Conservation (phyloP, 331 rosid species). For the Stylosanthes scabra region DNA sequence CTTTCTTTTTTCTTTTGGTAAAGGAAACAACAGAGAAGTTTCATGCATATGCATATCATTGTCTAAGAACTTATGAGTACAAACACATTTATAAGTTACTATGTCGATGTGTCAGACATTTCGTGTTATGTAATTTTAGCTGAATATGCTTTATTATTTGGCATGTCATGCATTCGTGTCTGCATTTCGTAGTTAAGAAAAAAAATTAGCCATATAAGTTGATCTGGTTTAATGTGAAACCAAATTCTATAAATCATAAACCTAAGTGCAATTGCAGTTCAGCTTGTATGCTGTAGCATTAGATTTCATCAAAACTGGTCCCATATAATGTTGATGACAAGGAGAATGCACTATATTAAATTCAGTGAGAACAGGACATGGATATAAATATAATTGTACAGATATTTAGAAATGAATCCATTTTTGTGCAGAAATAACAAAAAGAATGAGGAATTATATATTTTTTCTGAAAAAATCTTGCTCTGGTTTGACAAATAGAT, state of each 20-base stretch:
- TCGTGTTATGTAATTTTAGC: too few species aligned
- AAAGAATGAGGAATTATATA: neutral
- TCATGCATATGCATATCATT: slow-evolving; percentile 2
- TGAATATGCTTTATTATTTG: too few species aligned
- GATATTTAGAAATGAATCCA: slow-evolving; percentile 25
- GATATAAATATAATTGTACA: neutral
- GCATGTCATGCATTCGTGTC: too few species aligned
- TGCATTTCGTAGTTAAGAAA: too few species aligned
- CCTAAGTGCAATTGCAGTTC: neutral
- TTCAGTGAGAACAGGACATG: neutral
- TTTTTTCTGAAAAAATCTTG: neutral
- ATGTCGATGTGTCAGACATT: too few species aligned
- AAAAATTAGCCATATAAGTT: too few species aligned
- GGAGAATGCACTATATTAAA: neutral
- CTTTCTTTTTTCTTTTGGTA: slow-evolving; percentile 27
- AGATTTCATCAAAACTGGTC: slow-evolving; percentile 9
- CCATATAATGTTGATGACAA: slow-evolving; percentile 18
- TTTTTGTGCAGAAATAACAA: slow-evolving; percentile 1
- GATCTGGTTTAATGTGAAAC: too few species aligned
- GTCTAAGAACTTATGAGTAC: neutral
- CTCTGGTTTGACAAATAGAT: slow-evolving; percentile 9
- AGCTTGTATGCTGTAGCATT: neutral
- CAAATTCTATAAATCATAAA: too few species aligned
- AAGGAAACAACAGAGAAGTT: slow-evolving; percentile 8
- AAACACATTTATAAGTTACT: too few species aligned